These are phyloP conservation scores for Penicillium aurantiogriseum DNA, from an alignment of 2,329 filamentous ascomycete species.

Conservation along the genomic window DNA sequence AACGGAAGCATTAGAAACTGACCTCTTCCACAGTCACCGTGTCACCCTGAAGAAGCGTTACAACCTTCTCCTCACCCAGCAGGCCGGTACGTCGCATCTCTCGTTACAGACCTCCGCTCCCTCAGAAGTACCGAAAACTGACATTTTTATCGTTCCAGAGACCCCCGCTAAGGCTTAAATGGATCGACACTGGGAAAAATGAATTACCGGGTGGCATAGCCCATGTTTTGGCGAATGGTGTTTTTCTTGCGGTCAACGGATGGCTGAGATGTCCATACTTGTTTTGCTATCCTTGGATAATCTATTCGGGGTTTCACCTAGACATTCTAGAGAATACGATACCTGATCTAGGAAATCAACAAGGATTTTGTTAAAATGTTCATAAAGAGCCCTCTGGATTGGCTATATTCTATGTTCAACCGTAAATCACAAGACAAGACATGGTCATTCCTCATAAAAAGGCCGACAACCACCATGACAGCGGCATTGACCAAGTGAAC, in stretches of 20 bases:
- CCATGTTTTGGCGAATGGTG: slow-evolving; percentile 41
- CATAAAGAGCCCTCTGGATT: slow-evolving; percentile 13
- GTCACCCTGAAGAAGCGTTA: slow-evolving; percentile 95
- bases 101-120: background rate
- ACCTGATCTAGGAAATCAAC: slow-evolving; percentile 17
- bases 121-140: background rate
- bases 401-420: slow-evolving; percentile 24
- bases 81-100: slow-evolving; percentile 47
- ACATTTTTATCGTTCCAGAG: slow-evolving; percentile 22
- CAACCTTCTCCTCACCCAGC: slow-evolving; percentile 81
- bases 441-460: slow-evolving; percentile 20
- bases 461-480: slow-evolving; percentile 9
- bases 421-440: slow-evolving; percentile 20
- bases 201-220: slow-evolving; percentile 28
- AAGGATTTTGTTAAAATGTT: slow-evolving; percentile 10
- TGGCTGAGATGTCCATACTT: slow-evolving; percentile 24
- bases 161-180: slow-evolving; percentile 35
- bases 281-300: slow-evolving; percentile 18
- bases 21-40: slow-evolving; percentile 63
- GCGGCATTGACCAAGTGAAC: slow-evolving; percentile 10
- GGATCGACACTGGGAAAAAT: slow-evolving; percentile 17
- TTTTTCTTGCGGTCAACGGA: slow-evolving; percentile 34
- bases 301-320: slow-evolving; percentile 16
- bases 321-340: slow-evolving; percentile 12
- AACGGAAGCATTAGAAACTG: background rate